Evolutionary conservation across 768 basidiomycete genomes (phyloP).

Genomic region (Termitomyces heimii): DNA sequence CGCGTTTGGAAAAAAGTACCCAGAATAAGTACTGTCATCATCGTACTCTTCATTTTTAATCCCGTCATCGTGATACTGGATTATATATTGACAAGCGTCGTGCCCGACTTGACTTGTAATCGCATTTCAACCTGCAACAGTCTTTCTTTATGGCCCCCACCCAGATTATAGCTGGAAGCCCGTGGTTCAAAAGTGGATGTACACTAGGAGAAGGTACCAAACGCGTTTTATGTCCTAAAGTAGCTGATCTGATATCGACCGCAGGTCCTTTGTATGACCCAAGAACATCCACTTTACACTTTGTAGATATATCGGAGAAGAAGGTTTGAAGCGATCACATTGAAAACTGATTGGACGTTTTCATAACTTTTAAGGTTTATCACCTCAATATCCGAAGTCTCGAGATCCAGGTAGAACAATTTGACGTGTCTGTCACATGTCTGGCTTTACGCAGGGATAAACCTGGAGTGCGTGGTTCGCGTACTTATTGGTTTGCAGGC

Average conservation of each 20-base stretch:
- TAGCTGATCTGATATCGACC: slow-evolving; percentile 12
- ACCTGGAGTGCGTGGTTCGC: slow-evolving; percentile 33
- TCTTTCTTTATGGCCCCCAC: slow-evolving; percentile 12
- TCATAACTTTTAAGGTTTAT: slow-evolving; percentile 43
- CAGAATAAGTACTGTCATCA: slow-evolving; percentile 14
- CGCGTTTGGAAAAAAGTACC: slow-evolving; percentile 21
- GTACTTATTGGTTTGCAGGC: background rate
- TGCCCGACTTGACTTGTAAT: slow-evolving; percentile 2
- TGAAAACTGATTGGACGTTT: background rate
- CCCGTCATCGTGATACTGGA: background rate
- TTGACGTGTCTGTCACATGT: slow-evolving; percentile 52
- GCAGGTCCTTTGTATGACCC: slow-evolving; percentile 62
- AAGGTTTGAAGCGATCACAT: slow-evolving; percentile 30
- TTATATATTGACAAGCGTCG: slow-evolving; percentile 5
- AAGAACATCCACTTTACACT: slow-evolving; percentile 47
- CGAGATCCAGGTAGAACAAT: slow-evolving; percentile 39
- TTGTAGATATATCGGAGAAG: slow-evolving; percentile 58
- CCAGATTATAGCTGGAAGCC: slow-evolving; percentile 34
- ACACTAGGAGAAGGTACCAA: slow-evolving; percentile 55
- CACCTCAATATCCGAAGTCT: slow-evolving; percentile 40
- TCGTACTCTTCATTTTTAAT: background rate
- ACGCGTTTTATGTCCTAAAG: background rate
- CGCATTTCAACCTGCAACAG: background rate
- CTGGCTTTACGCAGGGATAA: slow-evolving; percentile 45
- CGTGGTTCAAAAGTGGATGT: slow-evolving; percentile 48